phyloP scores from a whole-genome alignment of 2,329 filamentous ascomycete species.

The Pseudogymnoascus pannorum region DNA sequence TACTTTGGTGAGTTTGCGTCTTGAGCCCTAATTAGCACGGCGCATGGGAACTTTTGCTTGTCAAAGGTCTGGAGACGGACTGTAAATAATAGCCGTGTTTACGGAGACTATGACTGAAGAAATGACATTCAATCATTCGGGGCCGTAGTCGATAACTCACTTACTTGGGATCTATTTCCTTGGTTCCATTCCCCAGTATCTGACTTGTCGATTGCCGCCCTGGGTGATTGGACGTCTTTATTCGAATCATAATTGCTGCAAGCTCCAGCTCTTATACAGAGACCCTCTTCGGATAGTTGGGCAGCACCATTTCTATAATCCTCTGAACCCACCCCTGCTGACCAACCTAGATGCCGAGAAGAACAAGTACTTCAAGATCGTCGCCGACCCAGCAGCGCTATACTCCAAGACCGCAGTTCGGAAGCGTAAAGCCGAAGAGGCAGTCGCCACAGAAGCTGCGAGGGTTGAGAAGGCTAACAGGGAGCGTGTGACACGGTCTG shows the following conservation, averaged over 20 bases:
- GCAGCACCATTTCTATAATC: conserved; percentile 26
- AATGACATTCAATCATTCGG: conserved; percentile 44
- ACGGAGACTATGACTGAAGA: conserved; percentile 38
- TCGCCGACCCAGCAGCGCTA: conserved; percentile 44
- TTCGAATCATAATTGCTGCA: conserved; percentile 29
- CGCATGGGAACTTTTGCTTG: not conserved
- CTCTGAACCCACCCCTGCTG: not conserved
- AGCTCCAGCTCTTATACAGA: not conserved
- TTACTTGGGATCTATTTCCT: conserved; percentile 11
- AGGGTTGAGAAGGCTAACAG: conserved; percentile 10
- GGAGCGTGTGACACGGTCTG: conserved; percentile 19
- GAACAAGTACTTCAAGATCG: conserved; percentile 62
- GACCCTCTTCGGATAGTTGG: not conserved
- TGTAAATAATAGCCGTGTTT: not conserved
- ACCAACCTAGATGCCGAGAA: conserved; percentile 43
- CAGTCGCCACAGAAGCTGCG: conserved; percentile 17
- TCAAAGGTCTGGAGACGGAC: not conserved
- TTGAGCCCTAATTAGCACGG: not conserved
- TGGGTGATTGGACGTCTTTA: conserved; percentile 46
- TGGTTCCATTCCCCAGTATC: not conserved
- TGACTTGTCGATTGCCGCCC: not conserved
- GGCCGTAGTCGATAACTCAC: not conserved
- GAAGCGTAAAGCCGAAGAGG: conserved; percentile 43
- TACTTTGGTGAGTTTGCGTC: not conserved
- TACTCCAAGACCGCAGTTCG: conserved; percentile 56